Conservation (phyloP, 192 early-diverging fungal species). For the Borealophlyctis nickersoniae region DNA sequence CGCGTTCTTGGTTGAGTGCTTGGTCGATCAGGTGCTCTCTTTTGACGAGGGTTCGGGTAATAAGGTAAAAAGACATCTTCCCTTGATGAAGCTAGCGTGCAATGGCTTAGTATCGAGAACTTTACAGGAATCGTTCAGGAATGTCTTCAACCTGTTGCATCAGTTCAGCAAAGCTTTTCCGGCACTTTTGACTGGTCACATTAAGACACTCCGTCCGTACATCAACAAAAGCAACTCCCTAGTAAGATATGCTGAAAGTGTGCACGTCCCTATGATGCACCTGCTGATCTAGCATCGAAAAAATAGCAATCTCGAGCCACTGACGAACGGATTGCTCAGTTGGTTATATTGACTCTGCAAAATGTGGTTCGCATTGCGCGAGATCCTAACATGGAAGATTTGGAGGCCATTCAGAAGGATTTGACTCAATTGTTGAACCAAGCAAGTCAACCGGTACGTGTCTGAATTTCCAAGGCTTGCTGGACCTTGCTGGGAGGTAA, state of each 20-base stretch:
- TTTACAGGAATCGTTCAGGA: conserved; percentile 21
- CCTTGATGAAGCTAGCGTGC: background rate
- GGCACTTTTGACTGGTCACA: conserved; percentile 48
- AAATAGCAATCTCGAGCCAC: too few species aligned
- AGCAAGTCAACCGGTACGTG: conserved; percentile 16
- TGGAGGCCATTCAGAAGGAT: conserved; percentile 57
- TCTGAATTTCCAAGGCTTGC: background rate
- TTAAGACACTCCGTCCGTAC: conserved; percentile 56
- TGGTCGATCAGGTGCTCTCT: conserved; percentile 67
- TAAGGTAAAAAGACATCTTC: too few species aligned
- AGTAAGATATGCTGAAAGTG: too few species aligned
- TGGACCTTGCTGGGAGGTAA: background rate
- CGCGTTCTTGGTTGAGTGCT: conserved; percentile 68
- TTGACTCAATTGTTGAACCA: conserved; percentile 29
- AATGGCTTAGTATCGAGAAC: background rate
- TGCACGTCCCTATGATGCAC: too few species aligned
- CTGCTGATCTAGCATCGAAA: too few species aligned
- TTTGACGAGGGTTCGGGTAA: conserved; percentile 56
- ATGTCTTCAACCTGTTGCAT: conserved; percentile 22
- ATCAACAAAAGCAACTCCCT: too few species aligned
- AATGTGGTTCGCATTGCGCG: conserved; percentile 48
- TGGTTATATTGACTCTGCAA: conserved; percentile 41
- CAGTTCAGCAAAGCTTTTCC: conserved; percentile 53
- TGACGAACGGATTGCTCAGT: too few species aligned
- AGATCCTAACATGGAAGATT: conserved; percentile 53